These are phyloP conservation scores for Lineolata rhizophorae DNA, from an alignment of 495 filamentous ascomycete species.

Conservation along the genomic window DNA sequence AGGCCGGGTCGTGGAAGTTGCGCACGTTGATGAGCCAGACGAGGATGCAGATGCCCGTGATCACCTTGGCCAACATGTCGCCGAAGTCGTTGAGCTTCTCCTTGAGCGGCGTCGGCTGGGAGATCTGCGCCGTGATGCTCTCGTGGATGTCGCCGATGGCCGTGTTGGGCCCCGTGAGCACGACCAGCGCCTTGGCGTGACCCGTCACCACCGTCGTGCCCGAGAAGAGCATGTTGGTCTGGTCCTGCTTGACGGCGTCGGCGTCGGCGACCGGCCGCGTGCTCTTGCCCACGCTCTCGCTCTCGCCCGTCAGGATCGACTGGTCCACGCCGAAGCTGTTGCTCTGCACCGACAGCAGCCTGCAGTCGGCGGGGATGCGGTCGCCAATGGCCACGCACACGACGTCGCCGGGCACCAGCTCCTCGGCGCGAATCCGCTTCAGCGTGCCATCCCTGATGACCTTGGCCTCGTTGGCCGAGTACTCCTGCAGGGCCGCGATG, in stretches of 20 bases:
- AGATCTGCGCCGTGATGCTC: slow-evolving; percentile 94
- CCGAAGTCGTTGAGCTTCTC: slow-evolving; percentile 98
- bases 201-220: slow-evolving; percentile 94
- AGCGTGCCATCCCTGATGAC: slow-evolving; percentile 61
- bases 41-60: slow-evolving; percentile 83
- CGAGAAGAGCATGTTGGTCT: slow-evolving; percentile 94
- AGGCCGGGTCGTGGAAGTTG: slow-evolving; percentile 85
- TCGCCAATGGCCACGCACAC: slow-evolving; percentile 79
- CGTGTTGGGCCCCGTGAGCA: slow-evolving; percentile 72
- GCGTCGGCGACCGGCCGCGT: slow-evolving; percentile 42
- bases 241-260: slow-evolving; percentile 90
- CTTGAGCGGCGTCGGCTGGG: slow-evolving; percentile 89
- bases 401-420: slow-evolving; percentile 89
- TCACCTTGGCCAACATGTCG: slow-evolving; percentile 90
- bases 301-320: slow-evolving; percentile 93
- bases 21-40: slow-evolving; percentile 98
- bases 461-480: slow-evolving; percentile 94
- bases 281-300: slow-evolving; percentile 89
- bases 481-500: slow-evolving; percentile 95
- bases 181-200: slow-evolving; percentile 79
- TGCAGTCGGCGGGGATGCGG: slow-evolving; percentile 90
- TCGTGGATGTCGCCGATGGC: slow-evolving; percentile 98
- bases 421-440: slow-evolving; percentile 69
- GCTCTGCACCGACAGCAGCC: slow-evolving; percentile 76
- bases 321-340: slow-evolving; percentile 95